Percentiles rank a stretch among this genome's conserved stretches.
Conservation (phyloP, 768 basidiomycete species). For the Auricularia heimuer region DNA sequence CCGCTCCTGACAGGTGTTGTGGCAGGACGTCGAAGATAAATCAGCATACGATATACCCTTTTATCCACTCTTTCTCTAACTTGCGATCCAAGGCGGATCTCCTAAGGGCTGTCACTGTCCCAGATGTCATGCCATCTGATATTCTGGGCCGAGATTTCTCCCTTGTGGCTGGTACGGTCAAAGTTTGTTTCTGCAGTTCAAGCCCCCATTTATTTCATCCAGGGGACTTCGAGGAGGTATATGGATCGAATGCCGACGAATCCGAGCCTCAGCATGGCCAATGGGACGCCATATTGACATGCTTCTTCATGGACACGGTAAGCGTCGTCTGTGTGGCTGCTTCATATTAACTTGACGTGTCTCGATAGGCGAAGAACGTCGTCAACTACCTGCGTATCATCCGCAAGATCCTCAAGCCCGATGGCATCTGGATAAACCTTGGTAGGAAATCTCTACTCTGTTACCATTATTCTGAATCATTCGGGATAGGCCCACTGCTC, state of each 20-base stretch:
- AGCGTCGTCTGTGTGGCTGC: conserved; percentile 11
- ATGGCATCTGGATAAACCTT: conserved; percentile 88
- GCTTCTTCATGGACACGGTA: conserved; percentile 96
- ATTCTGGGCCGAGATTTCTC: conserved; percentile 61
- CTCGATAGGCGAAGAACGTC: conserved; percentile 73
- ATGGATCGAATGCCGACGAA: conserved; percentile 42
- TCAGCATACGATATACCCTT: conserved; percentile 75
- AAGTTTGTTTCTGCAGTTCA: conserved; percentile 8
- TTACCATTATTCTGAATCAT: neutral
- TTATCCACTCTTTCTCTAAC: conserved; percentile 89
- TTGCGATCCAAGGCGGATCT: conserved; percentile 47
- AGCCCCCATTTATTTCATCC: conserved; percentile 8
- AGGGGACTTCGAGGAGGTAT: conserved; percentile 93
- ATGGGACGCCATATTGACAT: conserved; percentile 88
- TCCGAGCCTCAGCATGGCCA: conserved; percentile 60
- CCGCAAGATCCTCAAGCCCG: conserved; percentile 69
- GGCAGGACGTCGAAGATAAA: conserved; percentile 53
- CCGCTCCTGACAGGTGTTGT: neutral
- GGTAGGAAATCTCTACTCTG: conserved; percentile 30
- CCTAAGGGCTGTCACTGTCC: conserved; percentile 60
- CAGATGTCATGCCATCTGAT: conserved; percentile 73
- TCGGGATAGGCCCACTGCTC: conserved; percentile 62
- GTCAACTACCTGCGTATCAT: conserved; percentile 85
- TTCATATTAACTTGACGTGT: neutral
- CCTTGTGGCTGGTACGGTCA: conserved; percentile 61